Conservation (phyloP, 331 rosid genomes). For the Cucumis variabilis region DNA sequence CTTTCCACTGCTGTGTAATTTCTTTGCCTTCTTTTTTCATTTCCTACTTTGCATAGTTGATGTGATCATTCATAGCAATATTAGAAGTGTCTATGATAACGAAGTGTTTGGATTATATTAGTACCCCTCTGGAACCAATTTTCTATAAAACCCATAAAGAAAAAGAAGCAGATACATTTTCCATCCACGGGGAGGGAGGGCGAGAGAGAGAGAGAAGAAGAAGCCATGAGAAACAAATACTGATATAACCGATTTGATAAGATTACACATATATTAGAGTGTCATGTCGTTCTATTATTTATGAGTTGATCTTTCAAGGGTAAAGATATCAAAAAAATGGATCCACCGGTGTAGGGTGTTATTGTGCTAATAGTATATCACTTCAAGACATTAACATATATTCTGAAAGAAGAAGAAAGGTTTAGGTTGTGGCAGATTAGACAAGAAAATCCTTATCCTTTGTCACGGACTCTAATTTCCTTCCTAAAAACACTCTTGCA, state of each 20-base stretch:
- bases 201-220: too few relatives aligned
- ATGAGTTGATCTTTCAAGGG: neutral
- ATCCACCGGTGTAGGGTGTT: neutral
- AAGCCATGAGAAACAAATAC: neutral
- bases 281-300: neutral
- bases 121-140: neutral
- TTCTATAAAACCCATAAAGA: neutral
- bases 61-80: conserved; percentile 26
- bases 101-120: too few relatives aligned
- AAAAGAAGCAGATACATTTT: neutral
- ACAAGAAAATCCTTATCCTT: neutral
- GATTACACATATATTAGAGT: neutral
- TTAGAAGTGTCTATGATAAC: neutral
- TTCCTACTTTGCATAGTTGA: conserved; percentile 63
- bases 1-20: conserved; percentile 89
- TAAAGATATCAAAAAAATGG: neutral
- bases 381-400: neutral
- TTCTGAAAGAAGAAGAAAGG: neutral
- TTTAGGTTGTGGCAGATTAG: neutral
- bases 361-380: too few relatives aligned
- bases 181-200: neutral
- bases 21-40: conserved; percentile 82
- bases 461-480: neutral
- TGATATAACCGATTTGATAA: neutral
- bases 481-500: too few relatives aligned